Conservation (phyloP, 495 filamentous ascomycete genomes). For the Neurospora tetrasperma region DNA sequence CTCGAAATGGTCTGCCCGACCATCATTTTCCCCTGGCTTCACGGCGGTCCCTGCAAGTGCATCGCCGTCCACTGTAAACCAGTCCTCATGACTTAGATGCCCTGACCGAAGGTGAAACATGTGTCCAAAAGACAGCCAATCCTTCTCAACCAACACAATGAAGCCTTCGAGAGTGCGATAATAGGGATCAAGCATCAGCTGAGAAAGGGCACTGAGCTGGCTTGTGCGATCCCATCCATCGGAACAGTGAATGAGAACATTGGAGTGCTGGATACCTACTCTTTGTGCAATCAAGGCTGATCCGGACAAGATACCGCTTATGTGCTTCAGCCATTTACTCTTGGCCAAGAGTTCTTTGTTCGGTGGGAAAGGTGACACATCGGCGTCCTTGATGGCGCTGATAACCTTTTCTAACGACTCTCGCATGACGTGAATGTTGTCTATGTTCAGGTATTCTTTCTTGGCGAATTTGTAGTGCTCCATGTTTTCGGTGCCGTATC, state of each 20-base stretch:
- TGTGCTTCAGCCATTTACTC: slow-evolving; percentile 90
- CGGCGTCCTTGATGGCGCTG: slow-evolving; percentile 84
- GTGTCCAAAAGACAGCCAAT: slow-evolving; percentile 96
- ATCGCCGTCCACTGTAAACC: slow-evolving; percentile 82
- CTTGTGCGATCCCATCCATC: slow-evolving; percentile 98
- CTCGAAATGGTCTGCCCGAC: slow-evolving; percentile 67
- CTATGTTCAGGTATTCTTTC: slow-evolving; percentile 93
- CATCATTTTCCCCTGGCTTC: slow-evolving; percentile 44
- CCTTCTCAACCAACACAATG: slow-evolving; percentile 90
- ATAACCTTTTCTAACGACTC: slow-evolving; percentile 82
- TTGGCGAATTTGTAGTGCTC: slow-evolving; percentile 89
- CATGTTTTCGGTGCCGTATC: slow-evolving; percentile 94
- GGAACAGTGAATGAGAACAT: slow-evolving; percentile 94
- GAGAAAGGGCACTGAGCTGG: slow-evolving; percentile 87
- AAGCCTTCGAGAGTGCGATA: slow-evolving; percentile 94
- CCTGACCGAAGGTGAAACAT: slow-evolving; percentile 91
- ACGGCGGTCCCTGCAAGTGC: slow-evolving; percentile 41
- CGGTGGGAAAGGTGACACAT: slow-evolving; percentile 74
- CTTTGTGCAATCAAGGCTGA: slow-evolving; percentile 75
- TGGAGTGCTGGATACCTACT: slow-evolving; percentile 82
- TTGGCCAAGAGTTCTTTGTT: slow-evolving; percentile 72
- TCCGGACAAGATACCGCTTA: slow-evolving; percentile 73
- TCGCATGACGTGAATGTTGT: slow-evolving; percentile 98
- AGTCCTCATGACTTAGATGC: slow-evolving; percentile 80
- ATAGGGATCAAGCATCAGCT: slow-evolving; percentile 91